phyloP scores from a whole-genome alignment of 2,329 filamentous ascomycete genomes.

The Sporothrix mexicana region DNA sequence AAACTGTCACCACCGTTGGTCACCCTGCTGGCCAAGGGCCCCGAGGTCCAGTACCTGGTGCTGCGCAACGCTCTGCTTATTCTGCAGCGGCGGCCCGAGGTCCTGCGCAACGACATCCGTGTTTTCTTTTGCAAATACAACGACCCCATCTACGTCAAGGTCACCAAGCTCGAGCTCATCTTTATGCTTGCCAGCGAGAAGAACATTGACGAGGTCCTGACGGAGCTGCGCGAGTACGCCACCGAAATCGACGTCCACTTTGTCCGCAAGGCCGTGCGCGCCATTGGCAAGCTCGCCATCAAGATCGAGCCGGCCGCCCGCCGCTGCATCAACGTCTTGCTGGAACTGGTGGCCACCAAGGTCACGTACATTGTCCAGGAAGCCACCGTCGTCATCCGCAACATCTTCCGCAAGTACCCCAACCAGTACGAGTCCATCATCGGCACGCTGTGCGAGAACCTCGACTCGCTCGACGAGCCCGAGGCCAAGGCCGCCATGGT shows the following conservation, averaged over 20 bases:
- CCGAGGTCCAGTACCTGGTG: constrained; percentile 97
- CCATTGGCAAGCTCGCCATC: constrained; percentile 96
- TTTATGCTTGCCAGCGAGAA: constrained; percentile 97
- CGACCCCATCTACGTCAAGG: constrained; percentile 98
- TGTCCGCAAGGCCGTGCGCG: constrained; percentile 94
- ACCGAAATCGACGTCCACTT: constrained; percentile 99
- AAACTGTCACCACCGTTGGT: constrained; percentile 96
- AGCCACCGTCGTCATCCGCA: constrained; percentile 96
- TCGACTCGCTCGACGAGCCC: constrained; percentile 94
- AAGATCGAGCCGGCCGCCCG: constrained; percentile 95
- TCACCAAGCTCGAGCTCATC: constrained; percentile 96
- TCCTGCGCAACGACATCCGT: constrained; percentile 92
- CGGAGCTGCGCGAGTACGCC: constrained; percentile 92
- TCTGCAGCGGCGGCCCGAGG: constrained; percentile 88
- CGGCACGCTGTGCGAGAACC: constrained; percentile 89
- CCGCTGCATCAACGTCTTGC: constrained; percentile 87
- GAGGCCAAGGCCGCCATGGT: constrained; percentile 99
- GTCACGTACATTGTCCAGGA: constrained; percentile 99
- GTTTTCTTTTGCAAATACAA: constrained; percentile 99
- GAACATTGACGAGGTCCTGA: constrained; percentile 94
- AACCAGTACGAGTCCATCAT: constrained; percentile 99
- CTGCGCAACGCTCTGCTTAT: constrained; percentile 93
- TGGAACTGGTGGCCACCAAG: constrained; percentile 96
- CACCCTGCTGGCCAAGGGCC: constrained; percentile 91
- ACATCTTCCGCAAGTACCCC: constrained; percentile 98